Conservation (phyloP, 495 filamentous ascomycete genomes). For the Aspergillus heteromorphus region DNA sequence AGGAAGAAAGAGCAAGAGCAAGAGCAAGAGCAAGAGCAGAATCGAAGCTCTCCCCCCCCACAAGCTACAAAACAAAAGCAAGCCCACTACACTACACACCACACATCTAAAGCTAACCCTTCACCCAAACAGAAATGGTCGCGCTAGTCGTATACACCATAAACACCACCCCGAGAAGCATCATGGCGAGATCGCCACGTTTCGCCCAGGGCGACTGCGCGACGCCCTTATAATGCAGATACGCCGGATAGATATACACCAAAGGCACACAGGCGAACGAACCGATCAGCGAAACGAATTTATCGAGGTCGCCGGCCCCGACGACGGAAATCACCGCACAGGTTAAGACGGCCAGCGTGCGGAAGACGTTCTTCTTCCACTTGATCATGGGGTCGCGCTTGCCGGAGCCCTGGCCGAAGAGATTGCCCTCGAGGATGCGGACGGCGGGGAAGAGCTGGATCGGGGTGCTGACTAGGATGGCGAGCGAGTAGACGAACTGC, state of each 20-base stretch:
- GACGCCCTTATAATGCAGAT: conserved; percentile 54
- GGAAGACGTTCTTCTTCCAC: conserved; percentile 92
- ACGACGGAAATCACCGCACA: conserved; percentile 80
- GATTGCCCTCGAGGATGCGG: conserved; percentile 51
- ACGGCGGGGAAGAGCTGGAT: conserved; percentile 94
- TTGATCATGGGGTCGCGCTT: conserved; percentile 88
- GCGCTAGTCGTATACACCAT: conserved; percentile 60
- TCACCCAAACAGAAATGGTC: conserved; percentile 38
- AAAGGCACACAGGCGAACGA: conserved; percentile 92
- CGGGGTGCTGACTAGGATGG: conserved; percentile 82
- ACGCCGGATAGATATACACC: conserved; percentile 87
- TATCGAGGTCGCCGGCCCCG: conserved; percentile 83
- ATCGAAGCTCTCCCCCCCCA: neutral
- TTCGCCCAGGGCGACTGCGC: conserved; percentile 44
- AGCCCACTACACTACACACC: no score
- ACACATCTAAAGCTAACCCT: neutral
- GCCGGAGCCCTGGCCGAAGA: conserved; percentile 66
- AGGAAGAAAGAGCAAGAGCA: no score
- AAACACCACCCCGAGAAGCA: conserved; percentile 49
- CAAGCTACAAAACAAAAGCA: neutral
- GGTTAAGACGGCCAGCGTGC: conserved; percentile 70
- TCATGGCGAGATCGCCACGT: conserved; percentile 48
- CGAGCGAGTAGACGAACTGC: conserved; percentile 84
- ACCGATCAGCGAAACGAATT: conserved; percentile 87
- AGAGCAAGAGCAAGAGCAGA: no score